These are phyloP conservation scores for Aspergillus baeticus DNA, from an alignment of 495 filamentous ascomycete species.

Conservation along the genomic window DNA sequence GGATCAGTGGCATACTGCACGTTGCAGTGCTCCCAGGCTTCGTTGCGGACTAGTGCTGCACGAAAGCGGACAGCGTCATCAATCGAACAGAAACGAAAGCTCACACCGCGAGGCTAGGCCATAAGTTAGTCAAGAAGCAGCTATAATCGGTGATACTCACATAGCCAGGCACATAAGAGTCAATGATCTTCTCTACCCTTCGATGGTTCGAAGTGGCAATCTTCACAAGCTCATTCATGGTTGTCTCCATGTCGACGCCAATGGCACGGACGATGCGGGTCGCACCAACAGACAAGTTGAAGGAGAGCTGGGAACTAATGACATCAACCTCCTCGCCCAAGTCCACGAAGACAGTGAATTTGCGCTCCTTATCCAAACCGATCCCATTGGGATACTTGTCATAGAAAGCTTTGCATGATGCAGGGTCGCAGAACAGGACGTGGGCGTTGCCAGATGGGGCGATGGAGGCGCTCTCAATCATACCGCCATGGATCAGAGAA, in stretches of 20 bases:
- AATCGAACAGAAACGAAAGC: slow-evolving; percentile 43
- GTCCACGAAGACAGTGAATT: slow-evolving; percentile 33
- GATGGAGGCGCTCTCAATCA: slow-evolving; percentile 34
- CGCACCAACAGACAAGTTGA: slow-evolving; percentile 31
- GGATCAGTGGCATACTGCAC: slow-evolving; percentile 43
- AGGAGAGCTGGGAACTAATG: slow-evolving; percentile 33
- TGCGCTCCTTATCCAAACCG: slow-evolving; percentile 26
- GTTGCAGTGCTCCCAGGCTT: slow-evolving; percentile 44
- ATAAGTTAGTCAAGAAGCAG: neutral
- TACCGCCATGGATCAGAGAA: slow-evolving; percentile 43
- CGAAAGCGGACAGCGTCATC: slow-evolving; percentile 42
- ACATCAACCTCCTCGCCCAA: slow-evolving; percentile 35
- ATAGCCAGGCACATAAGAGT: slow-evolving; percentile 24
- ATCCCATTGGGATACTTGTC: slow-evolving; percentile 45
- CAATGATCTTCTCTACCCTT: slow-evolving; percentile 38
- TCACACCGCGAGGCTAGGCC: slow-evolving; percentile 31
- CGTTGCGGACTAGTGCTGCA: slow-evolving; percentile 28
- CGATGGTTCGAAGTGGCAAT: slow-evolving; percentile 30
- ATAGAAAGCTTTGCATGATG: slow-evolving; percentile 39
- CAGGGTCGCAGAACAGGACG: slow-evolving; percentile 41
- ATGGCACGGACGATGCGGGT: slow-evolving; percentile 43
- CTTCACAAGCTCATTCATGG: slow-evolving; percentile 26
- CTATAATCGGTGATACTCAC: slow-evolving; percentile 24
- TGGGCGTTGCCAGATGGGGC: slow-evolving; percentile 23
- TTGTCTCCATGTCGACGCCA: slow-evolving; percentile 33